Conservation (phyloP, 2,329 filamentous ascomycete species). For the Talaromyces sp. region DNA sequence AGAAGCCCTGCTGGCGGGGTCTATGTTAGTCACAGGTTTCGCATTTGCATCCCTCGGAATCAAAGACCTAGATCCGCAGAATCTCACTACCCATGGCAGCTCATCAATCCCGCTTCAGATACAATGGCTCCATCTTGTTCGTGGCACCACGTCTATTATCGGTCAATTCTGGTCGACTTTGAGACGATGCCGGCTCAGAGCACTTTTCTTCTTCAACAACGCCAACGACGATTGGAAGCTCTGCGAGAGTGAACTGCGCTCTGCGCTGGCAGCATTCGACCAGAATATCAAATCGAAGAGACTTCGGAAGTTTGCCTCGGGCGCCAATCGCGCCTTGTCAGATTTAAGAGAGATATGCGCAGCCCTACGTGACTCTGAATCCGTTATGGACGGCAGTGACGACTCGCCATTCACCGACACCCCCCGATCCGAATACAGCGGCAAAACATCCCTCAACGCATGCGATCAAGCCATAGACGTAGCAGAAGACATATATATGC, state of each 20-base stretch:
- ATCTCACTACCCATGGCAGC: too few relatives aligned
- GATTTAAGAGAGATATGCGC: not conserved
- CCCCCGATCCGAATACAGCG: not conserved
- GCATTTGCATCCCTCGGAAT: constrained; percentile 7
- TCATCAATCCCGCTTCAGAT: not conserved
- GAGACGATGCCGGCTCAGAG: not conserved
- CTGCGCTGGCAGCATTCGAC: not conserved
- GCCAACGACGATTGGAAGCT: constrained; percentile 10
- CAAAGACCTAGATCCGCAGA: not conserved
- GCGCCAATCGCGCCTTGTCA: not conserved
- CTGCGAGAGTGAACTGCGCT: not conserved
- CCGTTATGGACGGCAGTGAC: not conserved
- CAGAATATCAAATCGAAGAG: not conserved
- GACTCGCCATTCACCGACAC: not conserved
- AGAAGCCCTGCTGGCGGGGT: not conserved
- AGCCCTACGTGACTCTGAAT: not conserved
- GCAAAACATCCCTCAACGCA: not conserved
- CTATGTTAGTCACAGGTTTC: not conserved
- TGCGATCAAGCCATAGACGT: not conserved
- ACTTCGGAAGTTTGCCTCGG: not conserved
- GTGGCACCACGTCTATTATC: not conserved
- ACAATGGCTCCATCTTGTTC: not conserved
- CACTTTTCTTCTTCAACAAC: constrained; percentile 3
- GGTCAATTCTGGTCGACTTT: not conserved
- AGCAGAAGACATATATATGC: not conserved